phyloP scores from a whole-genome alignment of 495 filamentous ascomycete species.

The Hyphodiscus hymeniophilus region DNA sequence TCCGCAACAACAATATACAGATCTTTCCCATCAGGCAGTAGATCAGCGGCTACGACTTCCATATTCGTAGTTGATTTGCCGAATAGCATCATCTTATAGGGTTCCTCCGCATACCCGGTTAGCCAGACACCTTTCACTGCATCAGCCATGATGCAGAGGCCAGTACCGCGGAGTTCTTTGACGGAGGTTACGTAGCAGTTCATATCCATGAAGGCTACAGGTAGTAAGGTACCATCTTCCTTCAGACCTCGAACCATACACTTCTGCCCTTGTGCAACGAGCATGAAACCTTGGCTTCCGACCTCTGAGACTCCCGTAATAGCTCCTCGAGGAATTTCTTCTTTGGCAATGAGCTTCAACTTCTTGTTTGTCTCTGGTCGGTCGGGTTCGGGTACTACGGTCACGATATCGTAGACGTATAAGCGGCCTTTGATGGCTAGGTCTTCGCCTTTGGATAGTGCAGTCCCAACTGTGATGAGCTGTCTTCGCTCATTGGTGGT shows the following conservation, averaged over 20 bases:
- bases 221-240: constrained; percentile 83
- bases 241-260: constrained; percentile 94
- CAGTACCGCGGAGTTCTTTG: constrained; percentile 74
- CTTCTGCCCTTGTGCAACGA: constrained; percentile 92
- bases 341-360: constrained; percentile 77
- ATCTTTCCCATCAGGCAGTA: constrained; percentile 77
- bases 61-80: constrained; percentile 70
- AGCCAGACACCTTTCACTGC: constrained; percentile 93
- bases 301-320: constrained; percentile 80
- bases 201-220: constrained; percentile 97
- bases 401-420: constrained; percentile 86
- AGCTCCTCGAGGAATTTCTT: constrained; percentile 83
- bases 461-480: constrained; percentile 78
- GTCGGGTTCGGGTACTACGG: constrained; percentile 82
- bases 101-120: constrained; percentile 87
- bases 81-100: constrained; percentile 91
- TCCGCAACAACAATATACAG: constrained; percentile 79
- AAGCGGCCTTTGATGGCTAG: constrained; percentile 74
- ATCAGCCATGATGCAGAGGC: constrained; percentile 77
- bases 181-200: constrained; percentile 79
- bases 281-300: constrained; percentile 86
- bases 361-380: constrained; percentile 75
- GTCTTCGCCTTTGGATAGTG: constrained; percentile 79
- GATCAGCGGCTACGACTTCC: constrained; percentile 76
- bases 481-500: constrained; percentile 75